Conservation (phyloP, 2,329 filamentous ascomycete species). For the Aspergillus uvarum region DNA sequence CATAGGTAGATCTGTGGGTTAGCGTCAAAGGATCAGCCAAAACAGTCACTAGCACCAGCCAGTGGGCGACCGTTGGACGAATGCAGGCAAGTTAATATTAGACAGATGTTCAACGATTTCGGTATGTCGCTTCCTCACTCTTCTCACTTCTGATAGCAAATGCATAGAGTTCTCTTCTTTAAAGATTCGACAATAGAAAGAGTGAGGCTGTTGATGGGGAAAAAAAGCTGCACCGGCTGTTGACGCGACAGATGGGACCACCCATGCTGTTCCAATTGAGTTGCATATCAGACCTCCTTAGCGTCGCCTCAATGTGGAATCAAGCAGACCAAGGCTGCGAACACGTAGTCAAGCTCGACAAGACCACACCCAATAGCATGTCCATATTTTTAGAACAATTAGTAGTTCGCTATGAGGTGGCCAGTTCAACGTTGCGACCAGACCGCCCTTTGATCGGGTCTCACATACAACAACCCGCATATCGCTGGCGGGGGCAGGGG, state of each 20-base stretch:
- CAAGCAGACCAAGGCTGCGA: neutral
- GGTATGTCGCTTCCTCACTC: neutral
- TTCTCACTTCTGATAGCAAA: neutral
- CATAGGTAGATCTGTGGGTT: neutral
- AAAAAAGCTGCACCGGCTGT: neutral
- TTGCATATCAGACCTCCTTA: neutral
- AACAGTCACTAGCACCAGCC: neutral
- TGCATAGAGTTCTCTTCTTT: neutral
- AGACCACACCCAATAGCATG: neutral
- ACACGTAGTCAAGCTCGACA: neutral
- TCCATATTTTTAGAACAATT: neutral
- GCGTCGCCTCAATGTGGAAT: neutral
- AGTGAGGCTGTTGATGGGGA: neutral
- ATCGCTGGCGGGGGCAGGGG: neutral
- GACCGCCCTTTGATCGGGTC: constrained; percentile 7
- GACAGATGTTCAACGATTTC: neutral
- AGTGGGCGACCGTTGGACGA: neutral
- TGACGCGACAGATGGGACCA: neutral
- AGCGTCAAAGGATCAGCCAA: neutral
- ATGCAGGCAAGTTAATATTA: neutral
- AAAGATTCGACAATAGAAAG: neutral
- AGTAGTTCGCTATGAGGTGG: constrained; percentile 4
- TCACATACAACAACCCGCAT: neutral
- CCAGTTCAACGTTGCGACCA: constrained; percentile 3
- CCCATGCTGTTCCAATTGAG: neutral